These are phyloP conservation scores for Rhododendron williamsianum DNA, from an alignment of 148 eudicot genomes.

Conservation along the genomic window DNA sequence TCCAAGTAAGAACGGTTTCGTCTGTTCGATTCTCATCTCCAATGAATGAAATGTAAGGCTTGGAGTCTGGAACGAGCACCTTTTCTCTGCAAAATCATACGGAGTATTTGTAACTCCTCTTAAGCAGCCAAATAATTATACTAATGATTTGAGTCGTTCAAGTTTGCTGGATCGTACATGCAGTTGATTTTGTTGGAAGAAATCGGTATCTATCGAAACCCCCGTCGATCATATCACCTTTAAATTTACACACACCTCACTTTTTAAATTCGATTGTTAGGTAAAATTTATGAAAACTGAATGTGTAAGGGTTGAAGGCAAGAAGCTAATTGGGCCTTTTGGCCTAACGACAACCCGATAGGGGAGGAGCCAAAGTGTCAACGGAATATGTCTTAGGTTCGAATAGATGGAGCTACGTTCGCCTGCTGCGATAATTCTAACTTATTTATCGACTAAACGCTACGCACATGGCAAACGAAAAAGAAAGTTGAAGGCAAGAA, in stretches of 20 bases:
- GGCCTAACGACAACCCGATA: no score
- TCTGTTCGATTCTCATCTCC: slow-evolving; percentile 39
- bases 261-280: no score
- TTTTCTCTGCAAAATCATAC: slow-evolving; percentile 57
- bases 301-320: background rate
- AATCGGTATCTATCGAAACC: background rate
- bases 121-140: background rate
- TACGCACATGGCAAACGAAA: background rate
- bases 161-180: background rate
- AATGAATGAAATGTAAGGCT: slow-evolving; percentile 78
- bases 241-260: no score
- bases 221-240: no score
- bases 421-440: background rate
- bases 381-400: background rate
- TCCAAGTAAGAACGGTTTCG: slow-evolving; percentile 69
- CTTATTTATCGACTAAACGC: background rate
- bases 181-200: background rate
- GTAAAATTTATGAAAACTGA: no score
- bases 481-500: background rate
- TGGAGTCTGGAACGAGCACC: slow-evolving; percentile 52
- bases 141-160: background rate
- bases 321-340: background rate
- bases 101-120: background rate
- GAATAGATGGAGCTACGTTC: background rate
- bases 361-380: no score